Conservation (phyloP, 2,329 filamentous ascomycete genomes). For the Leptographium radiaticola region DNA sequence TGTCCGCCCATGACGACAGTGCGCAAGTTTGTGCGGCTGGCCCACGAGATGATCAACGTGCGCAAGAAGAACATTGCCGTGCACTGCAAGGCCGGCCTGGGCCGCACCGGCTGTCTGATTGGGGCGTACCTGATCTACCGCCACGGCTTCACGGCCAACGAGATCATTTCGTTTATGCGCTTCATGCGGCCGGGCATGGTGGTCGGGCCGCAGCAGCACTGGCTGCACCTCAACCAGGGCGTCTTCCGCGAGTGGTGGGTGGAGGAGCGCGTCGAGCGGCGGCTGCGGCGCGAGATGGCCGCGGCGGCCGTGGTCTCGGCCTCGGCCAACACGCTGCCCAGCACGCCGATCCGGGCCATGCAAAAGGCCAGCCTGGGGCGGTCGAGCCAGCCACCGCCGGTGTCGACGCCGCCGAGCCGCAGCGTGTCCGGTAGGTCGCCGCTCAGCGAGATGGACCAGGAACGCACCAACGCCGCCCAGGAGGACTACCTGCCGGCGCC, state of each 20-base stretch:
- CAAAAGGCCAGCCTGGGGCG: slow-evolving; percentile 44
- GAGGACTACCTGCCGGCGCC: slow-evolving; percentile 91
- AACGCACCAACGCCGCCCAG: slow-evolving; percentile 54
- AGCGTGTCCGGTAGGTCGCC: slow-evolving; percentile 65
- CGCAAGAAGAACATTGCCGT: slow-evolving; percentile 91
- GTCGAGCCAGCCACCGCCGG: slow-evolving; percentile 37
- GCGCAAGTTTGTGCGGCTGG: slow-evolving; percentile 84
- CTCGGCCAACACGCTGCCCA: slow-evolving; percentile 24
- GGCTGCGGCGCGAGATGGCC: slow-evolving; percentile 46
- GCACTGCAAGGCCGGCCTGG: slow-evolving; percentile 95
- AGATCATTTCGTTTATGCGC: slow-evolving; percentile 94
- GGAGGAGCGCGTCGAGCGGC: slow-evolving; percentile 68
- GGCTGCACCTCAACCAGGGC: slow-evolving; percentile 93
- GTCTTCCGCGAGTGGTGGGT: slow-evolving; percentile 99
- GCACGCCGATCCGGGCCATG: slow-evolving; percentile 48
- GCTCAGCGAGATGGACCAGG: slow-evolving; percentile 86
- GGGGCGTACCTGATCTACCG: slow-evolving; percentile 96
- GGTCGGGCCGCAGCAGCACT: slow-evolving; percentile 95
- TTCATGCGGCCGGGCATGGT: slow-evolving; percentile 99
- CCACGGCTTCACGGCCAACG: slow-evolving; percentile 93
- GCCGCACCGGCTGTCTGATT: slow-evolving; percentile 89
- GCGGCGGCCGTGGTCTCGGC: slow-evolving; percentile 16
- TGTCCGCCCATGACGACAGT: slow-evolving; percentile 85
- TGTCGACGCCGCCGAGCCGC: slow-evolving; percentile 74
- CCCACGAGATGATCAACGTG: slow-evolving; percentile 85